These are phyloP conservation scores for Phylloporus arenicola DNA, from an alignment of 768 basidiomycete genomes.

Conservation along the genomic window DNA sequence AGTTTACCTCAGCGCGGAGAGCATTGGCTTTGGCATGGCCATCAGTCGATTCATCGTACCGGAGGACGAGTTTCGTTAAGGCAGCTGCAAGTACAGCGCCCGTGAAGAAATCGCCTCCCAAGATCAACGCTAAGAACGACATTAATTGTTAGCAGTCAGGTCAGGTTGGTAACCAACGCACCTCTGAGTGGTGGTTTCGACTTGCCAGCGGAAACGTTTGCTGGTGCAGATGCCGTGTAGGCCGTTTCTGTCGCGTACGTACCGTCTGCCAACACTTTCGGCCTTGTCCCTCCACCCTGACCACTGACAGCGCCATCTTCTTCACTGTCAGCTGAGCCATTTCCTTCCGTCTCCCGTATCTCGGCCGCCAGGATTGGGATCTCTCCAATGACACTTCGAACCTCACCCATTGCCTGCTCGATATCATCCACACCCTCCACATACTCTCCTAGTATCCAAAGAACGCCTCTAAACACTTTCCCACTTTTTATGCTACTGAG, in stretches of 20 bases:
- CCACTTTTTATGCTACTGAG: constrained; percentile 89
- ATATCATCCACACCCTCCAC: constrained; percentile 66
- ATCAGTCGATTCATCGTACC: constrained; percentile 50
- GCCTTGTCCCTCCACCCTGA: constrained; percentile 48
- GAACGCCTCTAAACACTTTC: constrained; percentile 92
- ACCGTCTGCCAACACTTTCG: constrained; percentile 86
- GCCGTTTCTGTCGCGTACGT: constrained; percentile 98
- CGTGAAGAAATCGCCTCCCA: constrained; percentile 97
- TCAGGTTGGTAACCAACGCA: constrained; percentile 27
- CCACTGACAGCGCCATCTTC: constrained; percentile 35
- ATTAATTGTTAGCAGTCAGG: background rate
- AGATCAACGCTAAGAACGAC: constrained; percentile 57
- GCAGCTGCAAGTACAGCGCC: constrained; percentile 85
- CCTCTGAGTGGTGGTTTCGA: constrained; percentile 88
- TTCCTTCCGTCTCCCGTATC: constrained; percentile 64
- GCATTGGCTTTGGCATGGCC: constrained; percentile 59
- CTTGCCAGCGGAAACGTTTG: constrained; percentile 75
- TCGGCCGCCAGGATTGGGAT: constrained; percentile 95
- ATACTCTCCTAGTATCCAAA: constrained; percentile 99
- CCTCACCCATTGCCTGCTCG: constrained; percentile 63
- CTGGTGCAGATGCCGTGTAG: constrained; percentile 59
- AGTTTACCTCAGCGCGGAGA: constrained; percentile 74
- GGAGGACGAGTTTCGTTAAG: constrained; percentile 85
- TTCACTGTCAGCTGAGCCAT: constrained; percentile 44
- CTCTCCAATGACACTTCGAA: constrained; percentile 86